phyloP scores from a whole-genome alignment of 176 grass and related monocot genomes.

The Hordeum vulgare region MorexV3_pseudomolecules_assembly NC_058519.1:432870353-432870852 shows the following conservation, averaged over 20 bases:
- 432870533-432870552: neutral
- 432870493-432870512: neutral
- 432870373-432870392: no score
- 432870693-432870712: neutral
- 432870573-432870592: neutral
- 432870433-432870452: no score
- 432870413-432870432: no score
- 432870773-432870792: slow-evolving; percentile 6
- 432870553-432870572: neutral
- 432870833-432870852: neutral
- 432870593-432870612: slow-evolving; percentile 36
- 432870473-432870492: neutral
- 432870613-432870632: slow-evolving; percentile 54
- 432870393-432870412: no score
- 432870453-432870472: no score
- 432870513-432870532: neutral
- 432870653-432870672: slow-evolving; percentile 28
- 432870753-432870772: neutral
- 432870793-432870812: neutral
- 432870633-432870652: slow-evolving; percentile 38
- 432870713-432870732: neutral
- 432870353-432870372: no score
- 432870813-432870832: no score
- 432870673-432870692: no score
- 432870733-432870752: neutral